These are phyloP conservation scores for Agarophyton chilense DNA, from an alignment of 23 red algal species.

Conservation along the genomic window DNA sequence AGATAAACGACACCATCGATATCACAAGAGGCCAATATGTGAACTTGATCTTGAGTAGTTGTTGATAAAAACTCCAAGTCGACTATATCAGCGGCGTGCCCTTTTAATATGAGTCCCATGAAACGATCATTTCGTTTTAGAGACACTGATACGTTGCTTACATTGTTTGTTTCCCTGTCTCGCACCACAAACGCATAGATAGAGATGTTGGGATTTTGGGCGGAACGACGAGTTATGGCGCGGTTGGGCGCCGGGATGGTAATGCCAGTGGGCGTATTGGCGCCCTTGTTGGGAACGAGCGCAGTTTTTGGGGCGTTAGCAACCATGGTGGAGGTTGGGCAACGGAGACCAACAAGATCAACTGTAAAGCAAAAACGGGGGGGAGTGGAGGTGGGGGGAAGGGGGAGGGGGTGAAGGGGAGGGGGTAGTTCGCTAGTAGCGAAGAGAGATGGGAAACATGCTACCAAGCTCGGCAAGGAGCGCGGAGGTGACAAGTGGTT, in stretches of 20 bases:
- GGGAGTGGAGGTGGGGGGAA: background rate
- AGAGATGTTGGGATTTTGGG: slow-evolving; percentile 20
- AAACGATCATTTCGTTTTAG: slow-evolving; percentile 55
- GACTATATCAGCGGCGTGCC: slow-evolving; percentile 59
- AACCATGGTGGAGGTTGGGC: background rate
- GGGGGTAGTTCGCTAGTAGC: too few species aligned
- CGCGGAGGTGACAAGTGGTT: too few species aligned
- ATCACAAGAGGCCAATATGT: slow-evolving; percentile 56
- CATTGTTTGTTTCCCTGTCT: background rate
- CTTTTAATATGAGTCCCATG: slow-evolving; percentile 34
- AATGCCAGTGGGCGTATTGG: slow-evolving; percentile 25
- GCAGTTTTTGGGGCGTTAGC: background rate
- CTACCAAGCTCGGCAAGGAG: too few species aligned
- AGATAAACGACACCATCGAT: slow-evolving; percentile 68
- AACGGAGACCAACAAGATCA: too few species aligned
- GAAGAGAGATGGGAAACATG: too few species aligned
- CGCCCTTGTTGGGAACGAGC: background rate
- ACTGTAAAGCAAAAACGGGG: background rate
- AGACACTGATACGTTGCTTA: slow-evolving; percentile 25
- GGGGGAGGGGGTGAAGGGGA: too few species aligned
- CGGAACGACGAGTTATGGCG: slow-evolving; percentile 27
- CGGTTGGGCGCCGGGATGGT: slow-evolving; percentile 34
- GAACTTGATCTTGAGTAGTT: slow-evolving; percentile 1
- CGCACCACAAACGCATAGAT: slow-evolving; percentile 43
- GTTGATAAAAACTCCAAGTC: slow-evolving; percentile 66